Base-by-base conservation (phyloP, 1,284 basidiomycete genomes). In the Ustilago hordei region DNA sequence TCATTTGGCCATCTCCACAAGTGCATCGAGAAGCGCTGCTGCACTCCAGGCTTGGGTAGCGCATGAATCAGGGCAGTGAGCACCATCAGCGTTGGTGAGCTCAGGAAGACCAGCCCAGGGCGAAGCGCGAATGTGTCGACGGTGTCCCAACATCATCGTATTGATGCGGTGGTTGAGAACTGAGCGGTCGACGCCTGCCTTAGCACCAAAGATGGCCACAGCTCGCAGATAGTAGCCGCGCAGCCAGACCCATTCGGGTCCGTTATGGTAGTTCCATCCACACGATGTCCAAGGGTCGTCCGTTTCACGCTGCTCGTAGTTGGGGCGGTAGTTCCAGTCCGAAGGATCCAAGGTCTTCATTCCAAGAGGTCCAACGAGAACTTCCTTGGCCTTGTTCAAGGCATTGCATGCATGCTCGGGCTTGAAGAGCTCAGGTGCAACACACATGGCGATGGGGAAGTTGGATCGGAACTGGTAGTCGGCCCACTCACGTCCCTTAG, bases 391-490 rank as follows among this genome's bases (percentile, higher is more conserved):
- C 58, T 74, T 72, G 60, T 82, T 80, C 45, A 84, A 66, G 2
- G 81, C 93, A 6, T 88, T 89, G 36, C 97, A 87, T 0, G 94
- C 96, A 81, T 93, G 92, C 61, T 90, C 86, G 5, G 91, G 90
- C 64, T 94, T 90, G 87, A 99, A 99, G 53, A 99, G 87, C 87
- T 99, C 96, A 8, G 96, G 96, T 1, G 96, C 96, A 41, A 98
- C 95, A 7, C 93, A 91, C 96, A 98, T 98, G 1, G 96, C 94
- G 75, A 98, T 93, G 3, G 87, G 86, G 89, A 95, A 96, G 88
- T 98, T 97, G 82, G 91, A 91, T 12, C 87, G 82, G 56, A 87
- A 83, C 87, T 98, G 96, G 86, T 99, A 99, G 87, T 99, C 95
- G 8, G 94, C 93, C 92, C 95, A 98, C 87, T 95, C 94, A 19